phyloP scores from a whole-genome alignment of 208 protist species.

The Strigomonas culicis region DNA sequence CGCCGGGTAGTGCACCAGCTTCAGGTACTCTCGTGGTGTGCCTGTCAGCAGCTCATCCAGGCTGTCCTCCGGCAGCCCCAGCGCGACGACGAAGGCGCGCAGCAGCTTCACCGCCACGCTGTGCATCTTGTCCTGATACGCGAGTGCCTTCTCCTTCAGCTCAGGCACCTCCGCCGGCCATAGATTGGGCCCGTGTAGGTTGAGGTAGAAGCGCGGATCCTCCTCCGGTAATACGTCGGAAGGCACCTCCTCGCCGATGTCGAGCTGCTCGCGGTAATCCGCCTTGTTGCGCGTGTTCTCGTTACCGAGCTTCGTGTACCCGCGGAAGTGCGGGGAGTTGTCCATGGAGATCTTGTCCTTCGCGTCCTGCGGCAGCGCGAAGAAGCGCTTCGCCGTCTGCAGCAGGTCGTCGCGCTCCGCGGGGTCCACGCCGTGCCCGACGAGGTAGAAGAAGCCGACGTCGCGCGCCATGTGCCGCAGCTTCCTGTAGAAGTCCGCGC shows the following conservation, averaged over 20 bases:
- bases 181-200: conserved; percentile 7
- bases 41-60: not conserved
- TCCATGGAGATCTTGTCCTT: conserved; percentile 17
- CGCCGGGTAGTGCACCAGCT: conserved; percentile 15
- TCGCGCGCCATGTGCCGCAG: conserved; percentile 14
- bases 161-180: conserved; percentile 8
- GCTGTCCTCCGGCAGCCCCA: not conserved
- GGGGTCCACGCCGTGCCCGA: conserved; percentile 12
- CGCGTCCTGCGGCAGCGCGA: conserved; percentile 15
- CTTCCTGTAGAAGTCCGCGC: conserved; percentile 13
- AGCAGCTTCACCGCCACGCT: not conserved
- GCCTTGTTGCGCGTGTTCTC: conserved; percentile 16
- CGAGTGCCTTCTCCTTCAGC: not conserved
- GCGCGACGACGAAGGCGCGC: conserved; percentile 1
- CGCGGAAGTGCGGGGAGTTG: conserved; percentile 18
- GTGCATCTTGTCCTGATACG: not conserved
- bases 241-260: conserved; percentile 4
- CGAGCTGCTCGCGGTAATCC: conserved; percentile 15
- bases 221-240: conserved; percentile 5
- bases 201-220: not conserved
- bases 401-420: conserved; percentile 12
- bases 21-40: not conserved
- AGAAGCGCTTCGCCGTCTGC: conserved; percentile 10
- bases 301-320: conserved; percentile 11
- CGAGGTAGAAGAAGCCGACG: conserved; percentile 20